These are phyloP conservation scores for Amanita subjunquillea DNA, from an alignment of 768 basidiomycete genomes.

Conservation along the genomic window DNA sequence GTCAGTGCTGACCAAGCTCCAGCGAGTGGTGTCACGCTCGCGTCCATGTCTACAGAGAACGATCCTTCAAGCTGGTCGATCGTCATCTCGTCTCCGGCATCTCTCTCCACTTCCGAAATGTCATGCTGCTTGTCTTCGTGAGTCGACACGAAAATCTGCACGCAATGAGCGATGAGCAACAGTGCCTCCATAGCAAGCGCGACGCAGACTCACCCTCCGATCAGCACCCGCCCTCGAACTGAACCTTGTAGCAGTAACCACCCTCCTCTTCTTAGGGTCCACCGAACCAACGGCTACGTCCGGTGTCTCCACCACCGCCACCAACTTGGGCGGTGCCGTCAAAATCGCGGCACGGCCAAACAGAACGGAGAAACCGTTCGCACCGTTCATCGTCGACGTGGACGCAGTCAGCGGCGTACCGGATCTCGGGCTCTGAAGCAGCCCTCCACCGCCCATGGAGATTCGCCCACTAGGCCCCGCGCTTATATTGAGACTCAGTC, in stretches of 20 bases:
- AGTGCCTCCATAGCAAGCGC: conserved; percentile 1
- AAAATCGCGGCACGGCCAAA: conserved; percentile 67
- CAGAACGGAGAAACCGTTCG: conserved; percentile 28
- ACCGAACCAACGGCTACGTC: conserved; percentile 87
- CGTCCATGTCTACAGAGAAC: conserved; percentile 47
- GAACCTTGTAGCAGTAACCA: conserved; percentile 82
- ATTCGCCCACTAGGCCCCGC: conserved; percentile 8
- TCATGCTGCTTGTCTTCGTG: conserved; percentile 47
- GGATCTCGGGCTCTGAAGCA: conserved; percentile 9
- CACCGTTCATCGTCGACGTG: neutral
- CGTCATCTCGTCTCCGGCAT: conserved; percentile 13
- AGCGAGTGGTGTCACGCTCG: conserved; percentile 50
- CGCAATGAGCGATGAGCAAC: conserved; percentile 1
- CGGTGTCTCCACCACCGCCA: conserved; percentile 78
- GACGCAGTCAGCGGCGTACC: conserved; percentile 38
- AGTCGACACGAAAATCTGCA: conserved; percentile 75
- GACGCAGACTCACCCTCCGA: conserved; percentile 47
- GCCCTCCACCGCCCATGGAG: neutral
- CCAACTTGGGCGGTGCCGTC: conserved; percentile 75
- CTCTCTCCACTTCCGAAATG: conserved; percentile 15
- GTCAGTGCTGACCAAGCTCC: conserved; percentile 75
- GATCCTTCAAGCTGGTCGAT: conserved; percentile 14
- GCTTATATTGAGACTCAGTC: conserved; percentile 25
- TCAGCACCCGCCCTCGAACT: conserved; percentile 77
- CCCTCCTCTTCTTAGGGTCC: conserved; percentile 72